phyloP scores from a whole-genome alignment of 495 filamentous ascomycete genomes.

The Aspergillus indologenus region DNA sequence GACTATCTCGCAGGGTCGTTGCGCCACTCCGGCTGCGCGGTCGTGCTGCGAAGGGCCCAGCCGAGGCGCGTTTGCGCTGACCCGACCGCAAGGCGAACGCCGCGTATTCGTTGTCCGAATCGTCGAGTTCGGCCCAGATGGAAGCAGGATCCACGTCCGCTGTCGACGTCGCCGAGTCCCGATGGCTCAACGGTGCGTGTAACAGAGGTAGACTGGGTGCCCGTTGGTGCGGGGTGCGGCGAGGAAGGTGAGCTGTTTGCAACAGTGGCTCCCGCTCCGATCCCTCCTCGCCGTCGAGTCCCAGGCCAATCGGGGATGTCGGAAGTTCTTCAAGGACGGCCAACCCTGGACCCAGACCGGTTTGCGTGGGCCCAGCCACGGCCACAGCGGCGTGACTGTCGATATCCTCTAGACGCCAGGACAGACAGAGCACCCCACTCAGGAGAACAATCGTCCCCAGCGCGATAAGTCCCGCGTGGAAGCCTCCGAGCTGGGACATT shows the following conservation, averaged over 20 bases:
- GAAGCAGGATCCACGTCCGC: constrained; percentile 41
- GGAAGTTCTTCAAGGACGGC: constrained; percentile 39
- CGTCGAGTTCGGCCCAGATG: constrained; percentile 52
- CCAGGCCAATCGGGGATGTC: constrained; percentile 21
- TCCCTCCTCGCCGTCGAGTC: constrained; percentile 33
- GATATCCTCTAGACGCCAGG: constrained; percentile 84
- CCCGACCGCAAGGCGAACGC: constrained; percentile 16
- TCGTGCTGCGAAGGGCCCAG: constrained; percentile 19
- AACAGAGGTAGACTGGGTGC: constrained; percentile 39
- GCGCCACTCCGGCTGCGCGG: constrained; percentile 30
- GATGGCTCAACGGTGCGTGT: constrained; percentile 25
- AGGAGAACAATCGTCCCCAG: constrained; percentile 85
- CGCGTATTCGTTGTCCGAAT: constrained; percentile 36
- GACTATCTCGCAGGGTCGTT: constrained; percentile 15
- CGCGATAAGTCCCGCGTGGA: constrained; percentile 80
- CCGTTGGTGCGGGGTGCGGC: constrained; percentile 26
- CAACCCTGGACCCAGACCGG: constrained; percentile 44
- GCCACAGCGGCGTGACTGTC: constrained; percentile 50
- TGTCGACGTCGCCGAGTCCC: constrained; percentile 26
- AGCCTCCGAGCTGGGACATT: constrained; percentile 66
- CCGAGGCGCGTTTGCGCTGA: constrained; percentile 15
- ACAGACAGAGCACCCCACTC: constrained; percentile 83
- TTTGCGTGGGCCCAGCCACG: constrained; percentile 37
- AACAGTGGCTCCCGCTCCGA: constrained; percentile 43
- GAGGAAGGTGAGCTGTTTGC: constrained; percentile 18